Base-by-base conservation (phyloP, 1,284 basidiomycete species). In the Papiliotrema laurentii region DNA sequence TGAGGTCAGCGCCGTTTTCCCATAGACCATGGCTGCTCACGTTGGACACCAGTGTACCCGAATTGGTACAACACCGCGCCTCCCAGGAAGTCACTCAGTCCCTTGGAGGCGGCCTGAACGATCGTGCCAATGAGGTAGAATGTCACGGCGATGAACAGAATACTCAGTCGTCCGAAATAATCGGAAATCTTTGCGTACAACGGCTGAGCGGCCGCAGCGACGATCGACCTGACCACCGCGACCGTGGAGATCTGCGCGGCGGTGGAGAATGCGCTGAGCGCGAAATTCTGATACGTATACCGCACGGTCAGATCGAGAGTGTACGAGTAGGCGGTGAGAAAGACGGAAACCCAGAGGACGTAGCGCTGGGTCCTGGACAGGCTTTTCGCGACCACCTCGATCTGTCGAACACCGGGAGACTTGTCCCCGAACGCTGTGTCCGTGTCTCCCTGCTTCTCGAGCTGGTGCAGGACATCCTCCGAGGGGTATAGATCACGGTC, bases 101-200 rank as follows among this genome's bases (percentile, higher is more conserved):
- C 58, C 16, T 55, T 56, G 1, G 69, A 58, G 4, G 62, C 58
- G 0, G 74, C 71, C 43, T 71, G 67, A 28, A 76, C 61, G 44
- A 75, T 69, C 0, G 72, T 73, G 0, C 74, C 70, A 25, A 75
- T 35, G 24, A 68, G 56, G 45, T 73, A 75, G 53, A 75, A 69
- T 27, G 74, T 16, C 26, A 72, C 59, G 21, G 63, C 64, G 50
- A 74, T 57, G 28, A 63, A 31, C 44, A 76, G 54, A 39, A 76
- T 56, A 35, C 67, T 65, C 9, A 69, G 46, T 21, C 75, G 71
- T 2, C 75, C 75, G 47, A 75, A 75, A 41, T 70, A 61, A 56
- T 75, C 67, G 7, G 59, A 60, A 30, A 74, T 58, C 49, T 70
- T 70, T 27, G 68, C 69, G 35, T 58, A 64, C 0, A 56, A 54